phyloP scores from a whole-genome alignment of 2,329 filamentous ascomycete genomes.

The Aspergillus neoniger region DNA sequence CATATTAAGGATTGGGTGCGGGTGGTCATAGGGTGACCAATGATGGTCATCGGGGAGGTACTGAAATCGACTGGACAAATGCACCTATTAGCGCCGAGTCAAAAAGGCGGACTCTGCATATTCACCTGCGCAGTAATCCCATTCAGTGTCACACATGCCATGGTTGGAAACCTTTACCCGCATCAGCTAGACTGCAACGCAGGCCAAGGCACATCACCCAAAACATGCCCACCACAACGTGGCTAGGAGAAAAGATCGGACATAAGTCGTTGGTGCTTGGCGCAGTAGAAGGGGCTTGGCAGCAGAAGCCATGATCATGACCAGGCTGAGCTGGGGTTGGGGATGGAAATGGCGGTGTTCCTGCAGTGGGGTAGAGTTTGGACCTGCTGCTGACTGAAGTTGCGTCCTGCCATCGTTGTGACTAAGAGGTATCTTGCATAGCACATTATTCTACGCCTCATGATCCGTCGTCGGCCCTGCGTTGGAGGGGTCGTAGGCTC shows the following conservation, averaged over 20 bases:
- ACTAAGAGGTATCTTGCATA: constrained; percentile 13
- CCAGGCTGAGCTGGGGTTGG: constrained; percentile 11
- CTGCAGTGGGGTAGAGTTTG: constrained; percentile 20
- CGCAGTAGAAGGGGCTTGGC: constrained; percentile 23
- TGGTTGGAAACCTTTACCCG: not conserved
- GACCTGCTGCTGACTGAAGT: constrained; percentile 7
- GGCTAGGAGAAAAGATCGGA: constrained; percentile 22
- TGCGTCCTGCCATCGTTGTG: not conserved
- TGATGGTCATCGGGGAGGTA: not conserved
- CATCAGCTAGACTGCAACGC: constrained; percentile 5
- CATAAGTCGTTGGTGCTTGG: constrained; percentile 21
- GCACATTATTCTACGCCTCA: not conserved
- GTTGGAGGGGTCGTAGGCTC: not conserved
- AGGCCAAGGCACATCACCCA: constrained; percentile 15
- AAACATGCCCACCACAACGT: constrained; percentile 23
- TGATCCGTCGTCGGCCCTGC: not conserved
- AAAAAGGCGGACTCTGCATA: not conserved
- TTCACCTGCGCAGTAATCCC: constrained; percentile 1
- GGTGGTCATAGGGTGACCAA: not conserved
- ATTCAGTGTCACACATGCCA: constrained; percentile 3
- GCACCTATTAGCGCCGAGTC: constrained; percentile 1
- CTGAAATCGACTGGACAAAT: not conserved
- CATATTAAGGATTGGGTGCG: not conserved
- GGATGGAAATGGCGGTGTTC: constrained; percentile 25
- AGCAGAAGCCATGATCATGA: constrained; percentile 15